Conservation (phyloP, 1,139 yeast species). For the Debaryomyces sp. region DNA sequence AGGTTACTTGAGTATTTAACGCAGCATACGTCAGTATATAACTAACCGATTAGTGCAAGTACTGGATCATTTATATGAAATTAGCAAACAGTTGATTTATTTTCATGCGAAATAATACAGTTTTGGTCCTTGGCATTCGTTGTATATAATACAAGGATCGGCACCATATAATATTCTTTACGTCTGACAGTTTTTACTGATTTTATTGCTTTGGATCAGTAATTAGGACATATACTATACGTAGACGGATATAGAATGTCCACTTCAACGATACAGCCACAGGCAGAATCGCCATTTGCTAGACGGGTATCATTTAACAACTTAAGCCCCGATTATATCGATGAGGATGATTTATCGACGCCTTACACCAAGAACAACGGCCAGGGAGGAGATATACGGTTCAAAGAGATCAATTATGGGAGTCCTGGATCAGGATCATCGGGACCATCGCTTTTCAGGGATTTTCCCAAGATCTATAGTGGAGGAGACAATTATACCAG, state of each 20-base stretch:
- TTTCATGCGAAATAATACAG: conserved; percentile 1
- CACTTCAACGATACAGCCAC: conserved; percentile 1
- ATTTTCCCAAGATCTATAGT: conserved; percentile 12
- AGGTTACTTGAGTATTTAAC: not conserved
- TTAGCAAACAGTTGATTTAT: not conserved
- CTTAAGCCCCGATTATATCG: conserved; percentile 32
- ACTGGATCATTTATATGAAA: not conserved
- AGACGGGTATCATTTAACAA: conserved; percentile 51
- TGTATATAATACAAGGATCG: not conserved
- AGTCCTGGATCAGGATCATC: conserved; percentile 14
- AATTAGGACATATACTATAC: not conserved
- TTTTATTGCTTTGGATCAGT: not conserved
- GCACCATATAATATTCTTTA: not conserved
- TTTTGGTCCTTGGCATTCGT: conserved; percentile 1
- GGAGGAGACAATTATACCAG: conserved; percentile 3
- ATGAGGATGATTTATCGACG: conserved; percentile 5
- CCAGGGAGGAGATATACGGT: conserved; percentile 1
- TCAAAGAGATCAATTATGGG: conserved; percentile 17
- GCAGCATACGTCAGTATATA: not conserved
- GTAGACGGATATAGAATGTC: conserved; percentile 1
- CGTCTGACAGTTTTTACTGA: not conserved
- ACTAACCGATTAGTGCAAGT: not conserved
- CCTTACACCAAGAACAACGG: not conserved
- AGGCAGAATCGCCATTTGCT: conserved; percentile 17
- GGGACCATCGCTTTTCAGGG: conserved; percentile 9